Conservation (phyloP, 2,329 filamentous ascomycete genomes). For the Fusarium verrucosum region DNA sequence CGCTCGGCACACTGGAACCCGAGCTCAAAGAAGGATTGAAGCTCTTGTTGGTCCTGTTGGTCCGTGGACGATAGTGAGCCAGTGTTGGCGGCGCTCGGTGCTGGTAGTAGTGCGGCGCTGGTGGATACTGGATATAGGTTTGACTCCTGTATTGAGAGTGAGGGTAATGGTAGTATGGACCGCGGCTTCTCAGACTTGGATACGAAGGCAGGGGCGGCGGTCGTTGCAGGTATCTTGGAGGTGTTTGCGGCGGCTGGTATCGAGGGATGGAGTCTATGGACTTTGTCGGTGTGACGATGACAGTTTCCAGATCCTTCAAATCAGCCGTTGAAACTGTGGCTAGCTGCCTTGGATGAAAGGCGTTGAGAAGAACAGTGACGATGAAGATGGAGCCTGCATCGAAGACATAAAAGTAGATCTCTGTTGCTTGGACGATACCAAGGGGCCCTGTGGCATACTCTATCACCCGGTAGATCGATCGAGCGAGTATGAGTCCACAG, state of each 20-base stretch:
- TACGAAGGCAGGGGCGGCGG: constrained; percentile 7
- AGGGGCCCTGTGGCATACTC: constrained; percentile 52
- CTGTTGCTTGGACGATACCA: constrained; percentile 46
- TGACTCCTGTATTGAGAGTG: constrained; percentile 1
- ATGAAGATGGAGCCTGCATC: constrained; percentile 48
- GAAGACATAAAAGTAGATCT: constrained; percentile 49
- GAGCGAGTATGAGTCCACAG: constrained; percentile 49
- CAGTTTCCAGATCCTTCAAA: background rate
- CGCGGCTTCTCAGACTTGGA: constrained; percentile 1
- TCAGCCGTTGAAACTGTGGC: background rate
- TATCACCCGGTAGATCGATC: constrained; percentile 52
- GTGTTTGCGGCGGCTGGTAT: background rate
- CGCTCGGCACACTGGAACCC: constrained; percentile 6
- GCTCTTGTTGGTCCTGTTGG: constrained; percentile 16
- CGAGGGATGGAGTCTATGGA: background rate
- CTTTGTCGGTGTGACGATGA: background rate
- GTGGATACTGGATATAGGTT: constrained; percentile 11
- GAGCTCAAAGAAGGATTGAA: constrained; percentile 19
- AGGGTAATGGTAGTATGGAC: background rate
- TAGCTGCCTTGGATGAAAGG: constrained; percentile 20
- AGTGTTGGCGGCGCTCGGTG: constrained; percentile 9
- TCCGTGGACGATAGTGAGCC: constrained; percentile 5
- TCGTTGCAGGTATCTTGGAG: background rate
- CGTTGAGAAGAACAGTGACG: constrained; percentile 29
- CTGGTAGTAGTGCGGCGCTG: constrained; percentile 9